Evolutionary conservation across 2,329 filamentous ascomycete genomes (phyloP).

Genomic region (Ascochyta lentis): DNA sequence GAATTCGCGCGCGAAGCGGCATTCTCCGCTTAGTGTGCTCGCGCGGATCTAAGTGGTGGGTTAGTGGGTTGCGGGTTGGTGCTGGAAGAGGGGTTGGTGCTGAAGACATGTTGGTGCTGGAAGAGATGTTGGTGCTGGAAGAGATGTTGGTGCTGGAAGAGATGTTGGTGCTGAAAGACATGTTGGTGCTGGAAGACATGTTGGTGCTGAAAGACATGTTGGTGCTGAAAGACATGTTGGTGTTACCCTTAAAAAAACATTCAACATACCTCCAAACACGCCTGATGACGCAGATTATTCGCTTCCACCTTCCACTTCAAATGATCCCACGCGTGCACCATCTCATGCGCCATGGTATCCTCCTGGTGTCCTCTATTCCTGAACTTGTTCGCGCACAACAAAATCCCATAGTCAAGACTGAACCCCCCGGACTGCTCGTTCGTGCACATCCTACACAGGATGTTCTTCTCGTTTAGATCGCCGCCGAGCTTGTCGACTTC

Average conservation of each 20-base stretch:
- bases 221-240: no score
- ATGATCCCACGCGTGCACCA: constrained; percentile 97
- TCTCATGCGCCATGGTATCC: constrained; percentile 94
- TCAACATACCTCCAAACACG: constrained; percentile 80
- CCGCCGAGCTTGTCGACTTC: constrained; percentile 83
- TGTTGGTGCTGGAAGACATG: no score
- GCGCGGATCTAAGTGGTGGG: constrained; percentile 71
- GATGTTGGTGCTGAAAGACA: no score
- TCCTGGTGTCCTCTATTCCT: constrained; percentile 81
- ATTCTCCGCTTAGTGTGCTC: constrained; percentile 91
- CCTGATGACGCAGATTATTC: constrained; percentile 82
- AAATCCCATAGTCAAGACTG: constrained; percentile 82
- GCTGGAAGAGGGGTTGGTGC: no score
- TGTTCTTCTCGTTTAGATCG: constrained; percentile 73
- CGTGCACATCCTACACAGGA: constrained; percentile 82
- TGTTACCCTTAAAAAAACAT: no score
- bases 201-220: no score
- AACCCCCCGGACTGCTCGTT: constrained; percentile 81
- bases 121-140: no score
- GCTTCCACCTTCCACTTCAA: constrained; percentile 90
- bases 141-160: no score
- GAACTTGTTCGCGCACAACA: constrained; percentile 92
- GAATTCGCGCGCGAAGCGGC: constrained; percentile 85
- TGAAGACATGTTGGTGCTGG: no score
- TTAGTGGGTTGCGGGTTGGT: no score